Base-by-base conservation (phyloP, 768 basidiomycete species). In the Lyophyllum shimeji region DNA sequence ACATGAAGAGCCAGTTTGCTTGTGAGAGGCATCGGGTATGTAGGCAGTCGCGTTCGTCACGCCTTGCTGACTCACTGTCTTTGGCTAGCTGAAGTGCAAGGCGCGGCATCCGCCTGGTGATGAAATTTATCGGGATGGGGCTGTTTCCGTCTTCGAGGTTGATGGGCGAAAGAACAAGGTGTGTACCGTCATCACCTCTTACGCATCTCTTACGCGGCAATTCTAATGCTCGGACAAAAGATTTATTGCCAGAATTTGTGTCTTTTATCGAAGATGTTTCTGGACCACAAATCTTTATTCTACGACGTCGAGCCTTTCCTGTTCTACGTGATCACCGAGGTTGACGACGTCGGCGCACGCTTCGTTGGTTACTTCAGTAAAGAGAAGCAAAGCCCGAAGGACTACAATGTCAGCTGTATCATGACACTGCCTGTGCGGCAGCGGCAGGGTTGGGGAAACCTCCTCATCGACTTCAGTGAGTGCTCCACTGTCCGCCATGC, bases 211-310 rank as follows among this genome's bases (percentile, higher is more conserved):
- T 33, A 3, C 13, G 24, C 43, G 17, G 43, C 34, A 23, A 53
- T 56, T 7, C 24, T 62, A 34, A 61, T 54, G 18, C 60, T 51
- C 54, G 50, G 11, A 52, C 55, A 50, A 46, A 67, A 93, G 91
- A 98, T 98, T 66, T 99, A 98, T 71, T 98, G 97, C 70, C 97
- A 99, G 69, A 98, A 99, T 71, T 82, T 99, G 24, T 98, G 96
- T 71, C 79, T 98, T 57, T 80, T 98, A 37, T 96, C 96, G 55
- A 98, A 97, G 72, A 98, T 98, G 95, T 98, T 98, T 73, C 83
- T 98, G 62, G 94, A 98, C 70, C 95, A 97, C 76, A 98, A 98
- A 71, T 98, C 95, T 17, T 83, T 98, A 48, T 98, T 98, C 73
- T 98, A 98, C 75, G 96, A 98, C 73, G 96, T 98, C 61, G 97